A percentile compares a stretch with the other conserved stretches of the same genome.
Evolutionary conservation across 2,329 filamentous ascomycete species (phyloP).

Genomic region (Fusarium proliferatum): DNA sequence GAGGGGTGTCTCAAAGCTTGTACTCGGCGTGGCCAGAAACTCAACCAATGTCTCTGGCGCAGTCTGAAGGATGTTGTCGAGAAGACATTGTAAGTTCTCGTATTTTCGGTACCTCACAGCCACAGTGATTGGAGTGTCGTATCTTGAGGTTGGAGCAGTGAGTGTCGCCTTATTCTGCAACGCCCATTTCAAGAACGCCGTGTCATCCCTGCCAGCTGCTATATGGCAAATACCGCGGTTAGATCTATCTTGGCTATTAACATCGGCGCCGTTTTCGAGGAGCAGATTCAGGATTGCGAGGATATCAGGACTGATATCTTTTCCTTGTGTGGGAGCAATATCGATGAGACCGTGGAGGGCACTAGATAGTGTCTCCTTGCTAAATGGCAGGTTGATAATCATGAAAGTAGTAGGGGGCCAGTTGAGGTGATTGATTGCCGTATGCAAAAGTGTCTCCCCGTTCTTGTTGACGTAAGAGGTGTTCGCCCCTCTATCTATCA

Average conservation of each 20-base stretch:
- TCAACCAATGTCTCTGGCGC: not conserved
- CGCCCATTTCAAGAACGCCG: rapidly evolving
- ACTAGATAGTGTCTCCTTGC: rapidly evolving
- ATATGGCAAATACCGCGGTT: rapidly evolving
- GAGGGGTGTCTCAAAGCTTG: not conserved
- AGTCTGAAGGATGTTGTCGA: rapidly evolving
- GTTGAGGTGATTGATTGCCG: not conserved
- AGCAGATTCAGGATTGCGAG: rapidly evolving
- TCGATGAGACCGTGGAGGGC: rapidly evolving
- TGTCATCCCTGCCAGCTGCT: not conserved
- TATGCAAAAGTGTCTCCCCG: not conserved
- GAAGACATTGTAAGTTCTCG: rapidly evolving
- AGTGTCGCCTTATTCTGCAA: no score
- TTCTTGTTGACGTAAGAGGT: rapidly evolving
- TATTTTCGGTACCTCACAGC: not conserved
- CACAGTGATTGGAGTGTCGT: not conserved
- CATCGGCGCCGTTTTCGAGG: rapidly evolving
- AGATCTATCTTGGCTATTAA: rapidly evolving
- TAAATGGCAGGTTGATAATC: rapidly evolving
- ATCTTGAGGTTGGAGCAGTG: no score
- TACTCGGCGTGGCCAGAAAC: not conserved
- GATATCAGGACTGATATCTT: rapidly evolving
- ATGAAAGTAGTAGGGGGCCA: rapidly evolving
- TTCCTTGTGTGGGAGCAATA: not conserved
- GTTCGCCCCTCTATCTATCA: not conserved